Evolutionary conservation across 2,329 filamentous ascomycete genomes (phyloP).

Genomic region (Diaporthe citri): DNA sequence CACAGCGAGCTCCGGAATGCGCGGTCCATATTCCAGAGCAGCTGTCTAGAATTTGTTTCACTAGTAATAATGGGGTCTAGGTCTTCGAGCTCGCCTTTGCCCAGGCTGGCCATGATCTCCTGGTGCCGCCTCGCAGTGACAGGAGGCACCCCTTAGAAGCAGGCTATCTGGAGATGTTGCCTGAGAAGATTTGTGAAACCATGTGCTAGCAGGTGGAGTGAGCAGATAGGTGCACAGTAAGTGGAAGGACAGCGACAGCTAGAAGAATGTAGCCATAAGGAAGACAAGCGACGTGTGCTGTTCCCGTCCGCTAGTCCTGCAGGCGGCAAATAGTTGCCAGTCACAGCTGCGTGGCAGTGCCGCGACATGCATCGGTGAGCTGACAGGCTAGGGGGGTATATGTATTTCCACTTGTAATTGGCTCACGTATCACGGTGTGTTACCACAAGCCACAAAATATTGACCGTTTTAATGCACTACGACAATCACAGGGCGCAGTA

Average conservation of each 20-base stretch:
- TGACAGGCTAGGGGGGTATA: background rate
- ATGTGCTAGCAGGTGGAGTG: background rate
- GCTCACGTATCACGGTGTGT: background rate
- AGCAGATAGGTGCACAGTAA: background rate
- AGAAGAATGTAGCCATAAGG: background rate
- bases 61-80: background rate
- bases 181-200: background rate
- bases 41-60: background rate
- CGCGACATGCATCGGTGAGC: background rate
- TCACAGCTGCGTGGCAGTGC: background rate
- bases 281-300: background rate
- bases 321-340: background rate
- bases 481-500: background rate
- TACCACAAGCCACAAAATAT: background rate
- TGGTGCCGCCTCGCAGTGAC: background rate
- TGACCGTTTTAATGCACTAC: background rate
- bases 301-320: background rate
- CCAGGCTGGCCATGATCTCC: slow-evolving; percentile 1
- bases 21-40: background rate
- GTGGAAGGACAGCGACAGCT: background rate
- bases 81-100: background rate
- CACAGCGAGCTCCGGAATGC: slow-evolving; percentile 6
- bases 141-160: background rate
- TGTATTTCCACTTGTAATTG: background rate
- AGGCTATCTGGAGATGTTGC: background rate